Percentiles rank a stretch among this genome's conserved stretches.
Conservation (phyloP, 1,284 basidiomycete species). For the Thecaphora frezii region DNA sequence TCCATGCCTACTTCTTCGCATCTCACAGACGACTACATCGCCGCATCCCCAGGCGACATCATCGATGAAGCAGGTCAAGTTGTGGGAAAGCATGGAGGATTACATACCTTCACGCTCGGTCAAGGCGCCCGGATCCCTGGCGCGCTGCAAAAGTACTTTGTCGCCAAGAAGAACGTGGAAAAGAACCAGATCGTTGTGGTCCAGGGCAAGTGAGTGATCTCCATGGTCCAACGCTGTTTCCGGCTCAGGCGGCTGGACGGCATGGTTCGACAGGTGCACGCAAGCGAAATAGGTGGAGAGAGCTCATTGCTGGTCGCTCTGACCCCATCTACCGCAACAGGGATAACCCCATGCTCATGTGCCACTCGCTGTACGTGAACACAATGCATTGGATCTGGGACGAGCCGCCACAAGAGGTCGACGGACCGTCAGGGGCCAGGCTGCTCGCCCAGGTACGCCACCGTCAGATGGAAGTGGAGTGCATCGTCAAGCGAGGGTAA, state of each 20-base stretch:
- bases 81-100: conserved; percentile 71
- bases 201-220: conserved; percentile 67
- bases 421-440: conserved; percentile 66
- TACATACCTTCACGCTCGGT: conserved; percentile 89
- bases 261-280: no score
- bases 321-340: conserved; percentile 57
- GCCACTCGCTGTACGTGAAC: conserved; percentile 16
- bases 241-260: no score
- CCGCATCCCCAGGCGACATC: conserved; percentile 70
- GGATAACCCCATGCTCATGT: conserved; percentile 70
- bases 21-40: conserved; percentile 68
- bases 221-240: no score
- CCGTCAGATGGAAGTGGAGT: conserved; percentile 67
- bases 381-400: conserved; percentile 31
- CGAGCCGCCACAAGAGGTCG: conserved; percentile 27
- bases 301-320: no score
- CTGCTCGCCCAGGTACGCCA: conserved; percentile 76
- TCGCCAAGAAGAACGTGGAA: conserved; percentile 71
- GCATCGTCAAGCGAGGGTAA: conserved; percentile 56
- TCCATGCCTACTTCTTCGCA: no score
- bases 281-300: no score
- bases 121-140: conserved; percentile 73
- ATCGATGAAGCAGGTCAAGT: conserved; percentile 67
- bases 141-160: conserved; percentile 70
- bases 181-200: conserved; percentile 74